These are phyloP conservation scores for Alternaria novae-zelandiae DNA, from an alignment of 2,329 filamentous ascomycete species.

Conservation along the genomic window DNA sequence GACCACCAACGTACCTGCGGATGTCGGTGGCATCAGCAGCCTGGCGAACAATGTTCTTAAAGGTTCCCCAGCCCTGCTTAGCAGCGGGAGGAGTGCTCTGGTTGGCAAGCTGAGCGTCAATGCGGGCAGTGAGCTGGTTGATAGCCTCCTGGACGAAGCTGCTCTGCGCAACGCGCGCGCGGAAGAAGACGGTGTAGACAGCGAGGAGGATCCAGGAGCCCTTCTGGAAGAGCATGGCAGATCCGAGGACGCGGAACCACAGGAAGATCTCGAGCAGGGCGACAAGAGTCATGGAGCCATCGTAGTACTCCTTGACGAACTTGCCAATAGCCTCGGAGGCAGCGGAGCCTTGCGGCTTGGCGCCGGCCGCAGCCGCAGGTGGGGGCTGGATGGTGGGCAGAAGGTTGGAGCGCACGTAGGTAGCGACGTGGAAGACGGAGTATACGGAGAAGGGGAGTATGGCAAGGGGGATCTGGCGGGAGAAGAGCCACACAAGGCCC, in stretches of 20 bases:
- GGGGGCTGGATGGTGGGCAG: conserved; percentile 84
- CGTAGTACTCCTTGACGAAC: conserved; percentile 99
- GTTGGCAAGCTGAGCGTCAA: conserved; percentile 82
- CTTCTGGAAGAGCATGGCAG: conserved; percentile 85
- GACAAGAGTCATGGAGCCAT: conserved; percentile 92
- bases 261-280: conserved; percentile 85
- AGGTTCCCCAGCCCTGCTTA: conserved; percentile 77
- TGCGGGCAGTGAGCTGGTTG: conserved; percentile 71
- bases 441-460: conserved; percentile 95
- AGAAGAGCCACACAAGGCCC: conserved; percentile 93
- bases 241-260: conserved; percentile 81
- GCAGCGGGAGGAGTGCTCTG: conserved; percentile 84
- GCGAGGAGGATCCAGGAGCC: conserved; percentile 87
- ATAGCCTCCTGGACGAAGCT: conserved; percentile 88
- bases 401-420: conserved; percentile 91
- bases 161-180: conserved; percentile 88
- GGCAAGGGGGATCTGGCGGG: conserved; percentile 86
- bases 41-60: conserved; percentile 76
- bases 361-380: conserved; percentile 57
- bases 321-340: conserved; percentile 82
- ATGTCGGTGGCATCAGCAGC: conserved; percentile 82
- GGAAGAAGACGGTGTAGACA: conserved; percentile 91
- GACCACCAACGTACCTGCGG: conserved; percentile 70
- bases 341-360: conserved; percentile 65
- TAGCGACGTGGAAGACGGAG: conserved; percentile 97